A percentile compares a stretch with the other conserved stretches of the same genome.
Evolutionary conservation across 768 basidiomycete genomes (phyloP).

Genomic region (Fomitopsis pulvina): DNA sequence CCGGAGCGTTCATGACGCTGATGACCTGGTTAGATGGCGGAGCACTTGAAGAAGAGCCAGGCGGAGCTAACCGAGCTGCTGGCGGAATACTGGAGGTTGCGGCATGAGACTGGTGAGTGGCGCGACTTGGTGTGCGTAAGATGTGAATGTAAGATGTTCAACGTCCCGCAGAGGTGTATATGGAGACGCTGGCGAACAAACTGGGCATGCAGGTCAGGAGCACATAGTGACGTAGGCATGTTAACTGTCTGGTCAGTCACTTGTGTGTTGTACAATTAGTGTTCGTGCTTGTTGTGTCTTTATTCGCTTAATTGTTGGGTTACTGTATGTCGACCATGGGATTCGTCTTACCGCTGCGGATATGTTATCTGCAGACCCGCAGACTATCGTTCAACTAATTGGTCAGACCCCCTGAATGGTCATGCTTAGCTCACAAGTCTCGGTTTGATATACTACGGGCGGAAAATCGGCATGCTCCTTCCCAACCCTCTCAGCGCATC

Average conservation of each 20-base stretch:
- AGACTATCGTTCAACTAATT: no score
- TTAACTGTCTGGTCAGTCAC: not conserved
- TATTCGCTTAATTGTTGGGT: not conserved
- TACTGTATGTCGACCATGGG: not conserved
- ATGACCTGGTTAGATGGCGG: constrained; percentile 49
- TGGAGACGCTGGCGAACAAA: constrained; percentile 82
- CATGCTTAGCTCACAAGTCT: not conserved
- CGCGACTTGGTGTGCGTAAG: not conserved
- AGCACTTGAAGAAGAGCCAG: constrained; percentile 70
- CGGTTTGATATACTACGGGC: not conserved
- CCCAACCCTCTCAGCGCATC: constrained; percentile 2
- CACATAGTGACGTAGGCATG: constrained; percentile 5
- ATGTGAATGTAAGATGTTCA: not conserved
- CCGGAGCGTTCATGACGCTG: not conserved
- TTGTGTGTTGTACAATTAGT: constrained; percentile 1
- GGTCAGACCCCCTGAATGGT: no score
- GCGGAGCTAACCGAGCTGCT: constrained; percentile 75
- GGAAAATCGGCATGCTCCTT: not conserved
- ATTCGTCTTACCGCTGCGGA: no score
- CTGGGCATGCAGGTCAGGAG: constrained; percentile 36
- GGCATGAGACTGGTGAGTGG: constrained; percentile 62
- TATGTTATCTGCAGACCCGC: no score
- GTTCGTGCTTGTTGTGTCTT: not conserved
- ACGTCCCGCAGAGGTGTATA: constrained; percentile 58
- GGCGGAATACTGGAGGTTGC: constrained; percentile 75